A percentile compares a stretch with the other conserved stretches of the same genome.
Evolutionary conservation across 2,329 filamentous ascomycete species (phyloP).

Genomic region (Aspergillus sp.): DNA sequence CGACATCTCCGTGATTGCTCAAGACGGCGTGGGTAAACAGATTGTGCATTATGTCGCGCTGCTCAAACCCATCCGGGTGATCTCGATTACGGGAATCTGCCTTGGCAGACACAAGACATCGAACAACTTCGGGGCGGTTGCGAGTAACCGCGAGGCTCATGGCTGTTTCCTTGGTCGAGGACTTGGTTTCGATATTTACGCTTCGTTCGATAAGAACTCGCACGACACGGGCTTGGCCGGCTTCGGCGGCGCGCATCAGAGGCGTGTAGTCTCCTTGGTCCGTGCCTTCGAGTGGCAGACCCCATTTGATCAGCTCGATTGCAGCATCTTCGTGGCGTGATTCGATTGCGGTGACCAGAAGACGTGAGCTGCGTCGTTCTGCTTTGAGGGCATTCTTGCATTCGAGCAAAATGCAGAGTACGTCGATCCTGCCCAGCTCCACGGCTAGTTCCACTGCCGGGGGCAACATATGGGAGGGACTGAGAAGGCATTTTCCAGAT

Average conservation of each 20-base stretch:
- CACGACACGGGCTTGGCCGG: not conserved
- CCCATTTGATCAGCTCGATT: not conserved
- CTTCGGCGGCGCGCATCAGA: not conserved
- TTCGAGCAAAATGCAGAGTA: not conserved
- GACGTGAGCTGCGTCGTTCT: not conserved
- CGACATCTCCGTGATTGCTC: not conserved
- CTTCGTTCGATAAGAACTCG: not conserved
- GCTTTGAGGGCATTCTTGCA: not conserved
- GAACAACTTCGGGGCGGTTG: not conserved
- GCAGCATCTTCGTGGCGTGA: not conserved
- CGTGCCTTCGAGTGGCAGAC: not conserved
- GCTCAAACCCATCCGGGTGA: not conserved
- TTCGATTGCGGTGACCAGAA: not conserved
- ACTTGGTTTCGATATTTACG: not conserved
- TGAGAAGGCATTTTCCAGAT: not conserved
- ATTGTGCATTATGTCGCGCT: not conserved
- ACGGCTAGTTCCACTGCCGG: not conserved
- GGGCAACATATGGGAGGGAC: not conserved
- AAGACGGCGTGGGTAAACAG: not conserved
- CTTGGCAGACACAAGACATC: not conserved
- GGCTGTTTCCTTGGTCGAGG: not conserved
- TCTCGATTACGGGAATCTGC: not conserved
- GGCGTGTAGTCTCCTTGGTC: not conserved
- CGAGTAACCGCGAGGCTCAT: not conserved
- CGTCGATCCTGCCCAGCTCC: not conserved